Percentiles rank a stretch among this genome's conserved stretches.
Conservation (phyloP, 1,284 basidiomycete genomes). For the Rhodotorula mucilaginosa region DNA sequence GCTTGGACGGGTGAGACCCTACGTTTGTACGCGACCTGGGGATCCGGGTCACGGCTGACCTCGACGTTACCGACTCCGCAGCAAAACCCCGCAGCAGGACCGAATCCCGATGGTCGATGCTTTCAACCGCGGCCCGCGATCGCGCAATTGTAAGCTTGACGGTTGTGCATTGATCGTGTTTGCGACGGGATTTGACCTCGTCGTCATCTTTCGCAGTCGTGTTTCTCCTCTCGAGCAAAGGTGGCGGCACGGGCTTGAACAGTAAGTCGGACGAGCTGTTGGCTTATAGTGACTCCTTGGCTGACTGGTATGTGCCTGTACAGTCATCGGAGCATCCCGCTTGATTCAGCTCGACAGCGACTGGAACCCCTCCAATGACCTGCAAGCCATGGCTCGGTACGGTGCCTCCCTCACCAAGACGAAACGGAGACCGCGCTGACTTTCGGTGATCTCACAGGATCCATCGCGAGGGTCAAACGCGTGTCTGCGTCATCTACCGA, state of each 20-base stretch:
- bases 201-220: conserved; percentile 55
- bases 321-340: conserved; percentile 64
- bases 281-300: conserved; percentile 8
- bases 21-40: neutral
- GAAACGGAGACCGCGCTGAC: neutral
- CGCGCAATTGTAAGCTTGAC: conserved; percentile 57
- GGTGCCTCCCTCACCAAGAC: conserved; percentile 35
- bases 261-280: conserved; percentile 59
- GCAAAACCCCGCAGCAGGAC: conserved; percentile 73
- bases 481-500: conserved; percentile 78
- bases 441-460: conserved; percentile 22
- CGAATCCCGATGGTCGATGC: conserved; percentile 77
- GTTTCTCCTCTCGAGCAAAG: conserved; percentile 91
- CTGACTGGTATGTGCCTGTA: neutral
- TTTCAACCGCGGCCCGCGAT: conserved; percentile 73
- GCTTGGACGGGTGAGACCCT: conserved; percentile 68
- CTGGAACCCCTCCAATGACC: conserved; percentile 92
- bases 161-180: conserved; percentile 32
- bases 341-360: conserved; percentile 81
- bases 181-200: neutral
- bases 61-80: conserved; percentile 44
- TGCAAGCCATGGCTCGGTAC: conserved; percentile 96
- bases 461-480: conserved; percentile 78
- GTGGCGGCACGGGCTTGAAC: conserved; percentile 92
- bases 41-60: neutral